Conservation (phyloP, 371 early-diverging fungal species). For the Actinomucor elegans region DNA sequence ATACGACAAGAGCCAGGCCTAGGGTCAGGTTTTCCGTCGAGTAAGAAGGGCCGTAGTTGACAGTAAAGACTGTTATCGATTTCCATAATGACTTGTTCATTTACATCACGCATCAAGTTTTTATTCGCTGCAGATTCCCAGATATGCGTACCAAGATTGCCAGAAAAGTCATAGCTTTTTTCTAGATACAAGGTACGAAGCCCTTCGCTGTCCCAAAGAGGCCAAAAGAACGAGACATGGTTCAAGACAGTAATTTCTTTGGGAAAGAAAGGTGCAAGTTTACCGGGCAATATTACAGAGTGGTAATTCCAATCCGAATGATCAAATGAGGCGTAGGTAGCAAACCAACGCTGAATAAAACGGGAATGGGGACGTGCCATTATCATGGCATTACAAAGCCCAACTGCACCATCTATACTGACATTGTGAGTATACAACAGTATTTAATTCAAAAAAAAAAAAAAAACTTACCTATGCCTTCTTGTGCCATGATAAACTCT, state of each 20-base stretch:
- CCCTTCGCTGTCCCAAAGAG: conserved; percentile 48
- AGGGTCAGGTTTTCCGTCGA: conserved; percentile 33
- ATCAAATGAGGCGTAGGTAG: conserved; percentile 47
- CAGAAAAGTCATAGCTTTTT: conserved; percentile 41
- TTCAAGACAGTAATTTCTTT: conserved; percentile 42
- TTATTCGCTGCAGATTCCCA: conserved; percentile 54
- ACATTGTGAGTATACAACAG: neutral
- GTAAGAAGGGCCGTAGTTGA: conserved; percentile 36
- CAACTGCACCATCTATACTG: conserved; percentile 42
- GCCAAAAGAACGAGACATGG: conserved; percentile 50
- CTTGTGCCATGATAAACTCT: conserved; percentile 54
- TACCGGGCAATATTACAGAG: conserved; percentile 52
- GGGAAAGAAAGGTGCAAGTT: conserved; percentile 37
- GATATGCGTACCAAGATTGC: conserved; percentile 44
- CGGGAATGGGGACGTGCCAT: conserved; percentile 46
- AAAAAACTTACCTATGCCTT: conserved; percentile 37
- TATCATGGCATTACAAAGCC: conserved; percentile 56
- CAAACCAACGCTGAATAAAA: conserved; percentile 52
- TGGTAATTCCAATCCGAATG: conserved; percentile 49
- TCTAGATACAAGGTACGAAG: conserved; percentile 44
- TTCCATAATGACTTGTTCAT: conserved; percentile 32
- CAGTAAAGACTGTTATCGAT: conserved; percentile 52
- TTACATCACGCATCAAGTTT: conserved; percentile 39
- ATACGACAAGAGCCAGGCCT: conserved; percentile 35
- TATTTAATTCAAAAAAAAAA: neutral